Evolutionary conservation across 2,329 filamentous ascomycete species (phyloP), one percentile per base, ranked within the genome.

Genomic region (Colletotrichum salicis): DNA sequence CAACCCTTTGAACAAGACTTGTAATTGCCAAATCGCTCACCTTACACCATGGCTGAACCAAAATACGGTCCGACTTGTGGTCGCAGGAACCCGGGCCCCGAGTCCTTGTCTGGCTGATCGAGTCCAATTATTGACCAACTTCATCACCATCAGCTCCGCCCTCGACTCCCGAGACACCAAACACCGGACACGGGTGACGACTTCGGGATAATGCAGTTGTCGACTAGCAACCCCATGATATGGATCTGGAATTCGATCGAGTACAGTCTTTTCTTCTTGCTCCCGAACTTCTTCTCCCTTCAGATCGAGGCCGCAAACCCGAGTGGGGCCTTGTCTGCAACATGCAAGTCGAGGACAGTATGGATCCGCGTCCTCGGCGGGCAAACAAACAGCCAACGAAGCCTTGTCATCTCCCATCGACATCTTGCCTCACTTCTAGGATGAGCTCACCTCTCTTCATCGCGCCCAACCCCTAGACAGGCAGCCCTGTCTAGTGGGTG

Each of bases 161-260:
- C 31, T 69, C 45, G 59, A 71, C 48, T 71, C 69, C 69, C 59
- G 65, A 71, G 69, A 71, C 69, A 71, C 59, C 69, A 71, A 71
- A 71, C 69, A 71, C 29, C 13, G 60, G 35, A 45, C 29, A 51
- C 59, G 59, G 65, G 35, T 64, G 59, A 71, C 59, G 59, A 41
- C 66, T 37, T 69, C 69, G 65, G 65, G 59, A 63, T 55, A 64
- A 64, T 71, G 59, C 69, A 71, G 65, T 59, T 45, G 41, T 64
- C 56, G 59, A 59, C 59, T 69, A 55, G 24, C 65, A 69, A 69
- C 59, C 69, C 69, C 59, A 69, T 59, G 59, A 71, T 59, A 60
- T 60, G 69, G 69, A 35, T 13, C 41, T 69, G 69, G 69, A 55
- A 64, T 60, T 19, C 24, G 54, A 51, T 6, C 27, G 59, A 31